Conservation (phyloP, 2,329 filamentous ascomycete genomes). For the Fusarium ramigenum region DNA sequence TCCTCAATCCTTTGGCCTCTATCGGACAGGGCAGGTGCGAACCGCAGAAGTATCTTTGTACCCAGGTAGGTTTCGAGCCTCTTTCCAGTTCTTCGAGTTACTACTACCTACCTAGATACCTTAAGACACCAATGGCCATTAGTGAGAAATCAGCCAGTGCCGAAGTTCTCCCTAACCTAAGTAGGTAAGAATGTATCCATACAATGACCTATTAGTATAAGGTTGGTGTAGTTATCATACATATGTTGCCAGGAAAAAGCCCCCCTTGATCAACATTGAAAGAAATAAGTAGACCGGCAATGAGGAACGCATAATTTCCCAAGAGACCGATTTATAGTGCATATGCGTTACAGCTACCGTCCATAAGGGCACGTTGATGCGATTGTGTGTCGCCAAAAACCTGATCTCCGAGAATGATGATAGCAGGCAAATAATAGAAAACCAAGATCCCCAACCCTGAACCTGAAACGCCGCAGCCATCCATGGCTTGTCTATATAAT, state of each 20-base stretch:
- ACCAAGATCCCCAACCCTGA: background rate
- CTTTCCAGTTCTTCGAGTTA: background rate
- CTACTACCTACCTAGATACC: background rate
- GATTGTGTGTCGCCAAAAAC: background rate
- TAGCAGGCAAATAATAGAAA: background rate
- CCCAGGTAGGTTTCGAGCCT: background rate
- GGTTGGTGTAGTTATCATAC: constrained; percentile 10
- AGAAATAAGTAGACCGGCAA: background rate
- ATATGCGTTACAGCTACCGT: background rate
- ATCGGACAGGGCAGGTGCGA: background rate
- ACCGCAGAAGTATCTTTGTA: background rate
- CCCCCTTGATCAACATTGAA: background rate
- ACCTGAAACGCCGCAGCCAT: constrained; percentile 20
- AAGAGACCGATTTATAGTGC: background rate
- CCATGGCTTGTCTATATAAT: constrained; percentile 29
- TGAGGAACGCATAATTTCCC: background rate
- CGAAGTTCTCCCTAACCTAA: background rate
- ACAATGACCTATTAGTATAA: background rate
- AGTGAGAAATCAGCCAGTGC: background rate
- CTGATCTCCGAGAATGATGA: background rate
- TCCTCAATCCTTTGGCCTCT: background rate
- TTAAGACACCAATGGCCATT: background rate
- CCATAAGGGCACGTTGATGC: background rate
- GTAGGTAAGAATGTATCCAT: background rate
- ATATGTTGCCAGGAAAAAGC: background rate